Percentiles rank a stretch among this genome's conserved stretches.
Conservation (phyloP, 2,329 filamentous ascomycete genomes). For the Erysiphe neolycopersici region DNA sequence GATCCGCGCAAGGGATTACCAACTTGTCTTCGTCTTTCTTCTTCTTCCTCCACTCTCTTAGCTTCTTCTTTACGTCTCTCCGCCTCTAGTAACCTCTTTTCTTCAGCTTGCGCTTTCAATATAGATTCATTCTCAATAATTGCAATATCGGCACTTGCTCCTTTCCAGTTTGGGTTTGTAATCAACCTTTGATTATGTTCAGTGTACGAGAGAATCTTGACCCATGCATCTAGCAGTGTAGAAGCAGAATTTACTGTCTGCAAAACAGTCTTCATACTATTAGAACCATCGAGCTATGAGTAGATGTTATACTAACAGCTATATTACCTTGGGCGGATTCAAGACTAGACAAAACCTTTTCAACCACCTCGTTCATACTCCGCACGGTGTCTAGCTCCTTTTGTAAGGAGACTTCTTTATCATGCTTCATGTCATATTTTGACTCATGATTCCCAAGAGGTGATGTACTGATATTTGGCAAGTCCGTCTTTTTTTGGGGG, state of each 20-base stretch:
- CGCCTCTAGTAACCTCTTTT: constrained; percentile 52
- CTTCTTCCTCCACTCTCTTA: constrained; percentile 33
- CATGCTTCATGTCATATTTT: constrained; percentile 34
- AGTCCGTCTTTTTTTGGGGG: too few relatives aligned
- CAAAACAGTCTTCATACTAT: constrained; percentile 39
- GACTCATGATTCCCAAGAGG: constrained; percentile 15
- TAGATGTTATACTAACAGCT: constrained; percentile 24
- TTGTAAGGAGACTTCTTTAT: constrained; percentile 45
- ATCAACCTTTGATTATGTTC: constrained; percentile 92
- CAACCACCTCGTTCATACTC: constrained; percentile 69
- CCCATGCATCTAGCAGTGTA: constrained; percentile 81
- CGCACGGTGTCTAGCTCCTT: constrained; percentile 62
- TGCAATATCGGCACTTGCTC: constrained; percentile 61
- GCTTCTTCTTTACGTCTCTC: constrained; percentile 51
- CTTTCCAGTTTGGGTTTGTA: constrained; percentile 70
- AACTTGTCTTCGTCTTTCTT: constrained; percentile 20
- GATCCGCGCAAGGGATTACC: constrained; percentile 14
- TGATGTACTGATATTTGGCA: background rate
- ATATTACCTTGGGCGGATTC: constrained; percentile 52
- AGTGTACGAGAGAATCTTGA: constrained; percentile 80
- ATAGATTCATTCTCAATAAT: constrained; percentile 62
- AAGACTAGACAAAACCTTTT: constrained; percentile 45
- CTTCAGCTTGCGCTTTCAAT: constrained; percentile 46
- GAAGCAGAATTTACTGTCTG: constrained; percentile 70
- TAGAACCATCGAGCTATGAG: background rate